phyloP scores from a whole-genome alignment of 2,329 filamentous ascomycete species.

The Cylindrodendrum hubeiense region DNA sequence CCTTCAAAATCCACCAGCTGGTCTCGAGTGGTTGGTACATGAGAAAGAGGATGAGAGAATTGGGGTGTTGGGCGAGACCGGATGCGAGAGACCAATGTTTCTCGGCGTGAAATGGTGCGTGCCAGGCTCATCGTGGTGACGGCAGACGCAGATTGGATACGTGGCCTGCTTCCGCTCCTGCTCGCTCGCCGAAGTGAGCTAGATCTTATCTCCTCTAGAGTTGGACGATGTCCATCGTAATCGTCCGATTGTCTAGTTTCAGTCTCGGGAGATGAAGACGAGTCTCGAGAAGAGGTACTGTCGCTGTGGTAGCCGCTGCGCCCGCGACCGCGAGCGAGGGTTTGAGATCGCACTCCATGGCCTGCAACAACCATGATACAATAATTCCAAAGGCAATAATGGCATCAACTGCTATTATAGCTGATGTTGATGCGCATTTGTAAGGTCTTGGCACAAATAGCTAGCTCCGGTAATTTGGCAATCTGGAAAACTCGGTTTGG shows the following conservation, averaged over 20 bases:
- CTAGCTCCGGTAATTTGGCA: not conserved
- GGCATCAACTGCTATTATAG: not conserved
- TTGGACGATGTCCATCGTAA: not conserved
- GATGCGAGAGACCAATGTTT: slow-evolving; percentile 56
- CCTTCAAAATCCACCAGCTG: slow-evolving; percentile 80
- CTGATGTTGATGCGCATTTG: not conserved
- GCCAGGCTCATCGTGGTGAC: too few relatives aligned
- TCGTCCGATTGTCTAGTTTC: not conserved
- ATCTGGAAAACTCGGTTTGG: not conserved
- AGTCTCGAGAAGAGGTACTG: not conserved
- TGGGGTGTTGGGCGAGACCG: slow-evolving; percentile 55
- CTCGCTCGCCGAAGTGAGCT: not conserved
- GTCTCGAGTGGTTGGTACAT: slow-evolving; percentile 57
- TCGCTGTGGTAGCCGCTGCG: not conserved
- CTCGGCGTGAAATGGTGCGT: slow-evolving; percentile 14
- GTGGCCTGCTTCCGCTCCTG: not conserved
- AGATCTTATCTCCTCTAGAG: not conserved
- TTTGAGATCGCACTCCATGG: not conserved
- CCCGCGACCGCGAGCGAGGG: not conserved
- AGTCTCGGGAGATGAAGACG: not conserved
- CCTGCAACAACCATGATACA: not conserved
- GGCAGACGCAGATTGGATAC: not conserved
- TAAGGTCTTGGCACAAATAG: too few relatives aligned
- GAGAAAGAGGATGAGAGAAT: slow-evolving; percentile 60
- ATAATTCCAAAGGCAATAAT: not conserved